These are phyloP conservation scores for Rubus parviflorus DNA, from an alignment of 306 rosid species.

Conservation along the genomic window DNA sequence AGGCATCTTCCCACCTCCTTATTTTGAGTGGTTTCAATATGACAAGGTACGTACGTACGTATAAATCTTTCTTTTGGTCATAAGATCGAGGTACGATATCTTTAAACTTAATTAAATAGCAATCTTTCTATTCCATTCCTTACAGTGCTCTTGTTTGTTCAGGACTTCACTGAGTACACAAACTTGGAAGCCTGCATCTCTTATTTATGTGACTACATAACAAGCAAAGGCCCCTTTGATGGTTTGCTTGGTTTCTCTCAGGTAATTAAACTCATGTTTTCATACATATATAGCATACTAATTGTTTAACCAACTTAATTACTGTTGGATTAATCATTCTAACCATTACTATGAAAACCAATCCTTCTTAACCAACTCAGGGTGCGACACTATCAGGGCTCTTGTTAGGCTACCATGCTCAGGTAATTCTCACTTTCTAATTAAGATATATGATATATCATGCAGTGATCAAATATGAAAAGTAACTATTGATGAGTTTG, in stretches of 20 bases:
- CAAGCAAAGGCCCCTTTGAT: conserved; percentile 75
- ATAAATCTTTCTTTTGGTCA: neutral
- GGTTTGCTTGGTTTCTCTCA: conserved; percentile 82
- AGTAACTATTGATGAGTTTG: too few relatives aligned
- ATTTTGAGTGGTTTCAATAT: conserved; percentile 90
- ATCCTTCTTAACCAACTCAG: conserved; percentile 26
- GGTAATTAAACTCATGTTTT: conserved; percentile 32
- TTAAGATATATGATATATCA: too few relatives aligned
- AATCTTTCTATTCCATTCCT: neutral
- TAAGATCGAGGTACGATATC: too few relatives aligned
- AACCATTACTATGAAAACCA: neutral
- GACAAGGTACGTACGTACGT: conserved; percentile 41
- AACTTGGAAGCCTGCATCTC: conserved; percentile 80
- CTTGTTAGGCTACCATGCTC: conserved; percentile 72
- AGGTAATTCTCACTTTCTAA: conserved; percentile 32
- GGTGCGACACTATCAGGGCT: conserved; percentile 78
- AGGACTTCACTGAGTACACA: conserved; percentile 77
- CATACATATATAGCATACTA: neutral
- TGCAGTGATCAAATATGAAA: too few relatives aligned
- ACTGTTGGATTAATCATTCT: neutral
- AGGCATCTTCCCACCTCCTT: conserved; percentile 81
- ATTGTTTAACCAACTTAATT: neutral
- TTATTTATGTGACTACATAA: conserved; percentile 69
- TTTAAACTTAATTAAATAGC: neutral
- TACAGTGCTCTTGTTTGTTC: neutral